Evolutionary conservation across 768 basidiomycete species (phyloP).

Genomic region (Imleria badia): DNA sequence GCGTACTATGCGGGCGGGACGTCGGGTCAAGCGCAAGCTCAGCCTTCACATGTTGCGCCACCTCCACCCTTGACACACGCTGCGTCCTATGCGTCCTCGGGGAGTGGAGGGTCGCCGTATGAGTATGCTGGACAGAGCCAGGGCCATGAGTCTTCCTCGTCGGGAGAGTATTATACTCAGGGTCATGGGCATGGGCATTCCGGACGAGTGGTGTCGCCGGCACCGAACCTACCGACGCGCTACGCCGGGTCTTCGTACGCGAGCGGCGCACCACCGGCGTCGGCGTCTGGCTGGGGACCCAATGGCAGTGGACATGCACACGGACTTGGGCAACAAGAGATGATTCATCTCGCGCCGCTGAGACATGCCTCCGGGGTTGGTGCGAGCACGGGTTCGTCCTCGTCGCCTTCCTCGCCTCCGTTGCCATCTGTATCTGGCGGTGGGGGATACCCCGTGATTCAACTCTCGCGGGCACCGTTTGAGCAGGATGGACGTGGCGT

Average conservation of each 20-base stretch:
- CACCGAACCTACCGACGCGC: constrained; percentile 17
- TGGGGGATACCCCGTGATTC: constrained; percentile 28
- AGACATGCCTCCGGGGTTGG: constrained; percentile 20
- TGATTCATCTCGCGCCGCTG: constrained; percentile 38
- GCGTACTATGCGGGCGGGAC: constrained; percentile 22
- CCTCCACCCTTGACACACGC: constrained; percentile 19
- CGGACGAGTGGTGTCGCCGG: constrained; percentile 19
- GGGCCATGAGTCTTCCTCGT: constrained; percentile 18
- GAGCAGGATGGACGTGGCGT: constrained; percentile 29
- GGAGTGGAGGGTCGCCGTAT: constrained; percentile 23
- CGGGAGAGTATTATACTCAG: constrained; percentile 26
- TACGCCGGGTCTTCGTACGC: constrained; percentile 15
- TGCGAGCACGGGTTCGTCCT: constrained; percentile 18
- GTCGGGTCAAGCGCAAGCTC: constrained; percentile 15
- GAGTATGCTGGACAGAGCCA: constrained; percentile 23
- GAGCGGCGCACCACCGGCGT: neutral
- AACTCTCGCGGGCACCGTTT: constrained; percentile 32
- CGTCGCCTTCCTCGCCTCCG: constrained; percentile 31
- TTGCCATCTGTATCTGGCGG: constrained; percentile 15
- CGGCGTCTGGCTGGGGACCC: constrained; percentile 18
- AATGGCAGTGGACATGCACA: constrained; percentile 15
- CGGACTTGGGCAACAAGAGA: constrained; percentile 28
- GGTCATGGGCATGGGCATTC: constrained; percentile 15
- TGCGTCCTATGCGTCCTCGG: constrained; percentile 22
- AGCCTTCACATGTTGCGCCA: constrained; percentile 19